Evolutionary conservation across 2,329 filamentous ascomycete genomes (phyloP).

Genomic region (Neonectria magnoliae): DNA sequence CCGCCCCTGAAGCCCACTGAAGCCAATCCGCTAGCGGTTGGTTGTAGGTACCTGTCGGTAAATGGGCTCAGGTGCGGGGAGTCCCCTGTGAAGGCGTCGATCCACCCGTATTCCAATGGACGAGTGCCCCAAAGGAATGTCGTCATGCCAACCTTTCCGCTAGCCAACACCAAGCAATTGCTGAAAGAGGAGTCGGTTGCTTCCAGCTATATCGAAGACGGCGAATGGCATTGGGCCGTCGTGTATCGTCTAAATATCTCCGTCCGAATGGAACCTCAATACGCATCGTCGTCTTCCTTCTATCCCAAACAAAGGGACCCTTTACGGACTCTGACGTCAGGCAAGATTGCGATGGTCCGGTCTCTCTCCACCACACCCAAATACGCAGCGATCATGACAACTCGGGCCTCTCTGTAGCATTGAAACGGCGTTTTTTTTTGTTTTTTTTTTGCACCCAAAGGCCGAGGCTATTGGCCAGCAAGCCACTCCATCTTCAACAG

Average conservation of each 20-base stretch:
- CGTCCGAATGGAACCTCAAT: background rate
- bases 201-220: background rate
- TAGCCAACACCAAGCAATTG: background rate
- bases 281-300: background rate
- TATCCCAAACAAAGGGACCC: conserved; percentile 14
- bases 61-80: conserved; percentile 33
- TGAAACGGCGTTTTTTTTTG: background rate
- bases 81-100: conserved; percentile 29
- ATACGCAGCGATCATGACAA: conserved; percentile 17
- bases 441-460: background rate
- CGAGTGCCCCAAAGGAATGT: background rate
- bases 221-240: background rate
- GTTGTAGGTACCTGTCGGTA: conserved; percentile 5
- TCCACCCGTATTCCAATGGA: conserved; percentile 22
- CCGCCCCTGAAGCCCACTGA: conserved; percentile 11
- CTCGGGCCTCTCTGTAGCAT: conserved; percentile 22
- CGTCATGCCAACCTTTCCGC: conserved; percentile 4
- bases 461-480: background rate
- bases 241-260: background rate
- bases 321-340: conserved; percentile 26
- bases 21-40: conserved; percentile 28
- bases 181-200: background rate
- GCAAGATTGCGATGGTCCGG: conserved; percentile 32
- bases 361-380: conserved; percentile 24
- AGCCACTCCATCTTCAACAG: background rate